Percentiles rank a stretch among this genome's conserved stretches.
phyloP scores from a whole-genome alignment of 2,329 filamentous ascomycete species.

The Diaporthe humulicola region DNA sequence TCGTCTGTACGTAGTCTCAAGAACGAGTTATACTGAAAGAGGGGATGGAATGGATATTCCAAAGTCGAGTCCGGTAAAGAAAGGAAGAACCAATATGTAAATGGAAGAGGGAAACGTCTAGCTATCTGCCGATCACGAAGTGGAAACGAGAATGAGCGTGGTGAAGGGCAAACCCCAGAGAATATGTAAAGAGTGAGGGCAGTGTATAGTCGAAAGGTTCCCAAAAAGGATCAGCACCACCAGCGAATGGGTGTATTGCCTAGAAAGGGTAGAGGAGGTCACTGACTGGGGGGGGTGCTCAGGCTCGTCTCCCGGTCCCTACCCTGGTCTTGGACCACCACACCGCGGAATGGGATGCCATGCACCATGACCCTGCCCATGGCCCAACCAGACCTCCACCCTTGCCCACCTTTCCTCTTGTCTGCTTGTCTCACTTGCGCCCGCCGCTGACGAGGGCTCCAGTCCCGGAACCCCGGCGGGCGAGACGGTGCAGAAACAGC shows the following conservation, averaged over 20 bases:
- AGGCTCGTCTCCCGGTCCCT: slow-evolving; percentile 33
- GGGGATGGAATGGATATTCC: slow-evolving; percentile 58
- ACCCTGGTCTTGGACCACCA: slow-evolving; percentile 35
- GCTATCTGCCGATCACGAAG: slow-evolving; percentile 63
- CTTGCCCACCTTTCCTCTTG: slow-evolving; percentile 48
- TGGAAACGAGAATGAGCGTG: slow-evolving; percentile 55
- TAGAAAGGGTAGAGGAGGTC: slow-evolving; percentile 30
- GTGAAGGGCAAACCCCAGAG: slow-evolving; percentile 56
- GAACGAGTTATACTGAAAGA: slow-evolving; percentile 56
- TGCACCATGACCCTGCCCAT: slow-evolving; percentile 44
- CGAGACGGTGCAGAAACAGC: slow-evolving; percentile 45
- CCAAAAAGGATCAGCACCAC: slow-evolving; percentile 56
- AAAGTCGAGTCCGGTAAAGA: slow-evolving; percentile 59
- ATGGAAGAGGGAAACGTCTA: slow-evolving; percentile 56
- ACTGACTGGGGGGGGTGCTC: slow-evolving; percentile 34
- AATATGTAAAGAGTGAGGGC: slow-evolving; percentile 57
- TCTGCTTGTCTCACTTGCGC: slow-evolving; percentile 66
- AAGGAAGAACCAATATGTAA: slow-evolving; percentile 65
- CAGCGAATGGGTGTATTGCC: slow-evolving; percentile 43
- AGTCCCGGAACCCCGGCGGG: slow-evolving; percentile 50
- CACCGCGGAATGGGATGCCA: slow-evolving; percentile 39
- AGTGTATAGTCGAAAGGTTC: slow-evolving; percentile 50
- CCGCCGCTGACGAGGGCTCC: slow-evolving; percentile 54
- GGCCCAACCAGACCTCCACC: slow-evolving; percentile 42
- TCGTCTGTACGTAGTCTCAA: slow-evolving; percentile 41